These are phyloP conservation scores for Calonectria henricotiae DNA, from an alignment of 2,329 filamentous ascomycete genomes.

Conservation along the genomic window DNA sequence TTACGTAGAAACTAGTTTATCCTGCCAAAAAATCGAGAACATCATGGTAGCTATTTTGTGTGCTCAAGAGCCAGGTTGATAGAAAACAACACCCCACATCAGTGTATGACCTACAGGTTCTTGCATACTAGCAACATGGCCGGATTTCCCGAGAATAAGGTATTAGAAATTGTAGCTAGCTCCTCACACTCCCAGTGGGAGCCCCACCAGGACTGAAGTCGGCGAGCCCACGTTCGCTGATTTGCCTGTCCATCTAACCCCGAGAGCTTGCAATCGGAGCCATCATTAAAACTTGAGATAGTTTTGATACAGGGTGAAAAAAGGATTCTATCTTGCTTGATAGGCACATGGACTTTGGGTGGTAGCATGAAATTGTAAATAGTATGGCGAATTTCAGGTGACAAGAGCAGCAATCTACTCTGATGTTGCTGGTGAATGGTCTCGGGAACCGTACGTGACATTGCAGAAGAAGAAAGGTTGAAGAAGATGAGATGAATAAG, in stretches of 20 bases:
- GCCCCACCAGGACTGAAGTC: neutral
- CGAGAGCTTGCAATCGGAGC: neutral
- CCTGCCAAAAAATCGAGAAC: neutral
- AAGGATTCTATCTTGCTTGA: neutral
- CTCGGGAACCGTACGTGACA: neutral
- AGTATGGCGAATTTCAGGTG: neutral
- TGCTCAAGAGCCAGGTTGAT: neutral
- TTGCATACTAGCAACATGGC: neutral
- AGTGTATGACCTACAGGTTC: neutral
- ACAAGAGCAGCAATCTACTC: neutral
- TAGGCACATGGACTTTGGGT: neutral
- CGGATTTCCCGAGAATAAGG: neutral
- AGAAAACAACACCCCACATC: neutral
- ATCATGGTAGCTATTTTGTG: neutral
- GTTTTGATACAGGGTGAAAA: neutral
- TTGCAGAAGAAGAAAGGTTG: neutral
- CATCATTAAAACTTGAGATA: neutral
- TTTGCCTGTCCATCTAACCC: neutral
- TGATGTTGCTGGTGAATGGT: neutral
- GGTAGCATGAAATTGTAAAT: neutral
- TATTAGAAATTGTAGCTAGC: neutral
- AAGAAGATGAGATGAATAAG: neutral
- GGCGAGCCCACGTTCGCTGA: neutral
- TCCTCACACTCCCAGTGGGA: constrained; percentile 2
- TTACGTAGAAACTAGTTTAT: neutral